phyloP scores from a whole-genome alignment of 1,284 basidiomycete species.

The Leccinum subrobustum region DNA sequence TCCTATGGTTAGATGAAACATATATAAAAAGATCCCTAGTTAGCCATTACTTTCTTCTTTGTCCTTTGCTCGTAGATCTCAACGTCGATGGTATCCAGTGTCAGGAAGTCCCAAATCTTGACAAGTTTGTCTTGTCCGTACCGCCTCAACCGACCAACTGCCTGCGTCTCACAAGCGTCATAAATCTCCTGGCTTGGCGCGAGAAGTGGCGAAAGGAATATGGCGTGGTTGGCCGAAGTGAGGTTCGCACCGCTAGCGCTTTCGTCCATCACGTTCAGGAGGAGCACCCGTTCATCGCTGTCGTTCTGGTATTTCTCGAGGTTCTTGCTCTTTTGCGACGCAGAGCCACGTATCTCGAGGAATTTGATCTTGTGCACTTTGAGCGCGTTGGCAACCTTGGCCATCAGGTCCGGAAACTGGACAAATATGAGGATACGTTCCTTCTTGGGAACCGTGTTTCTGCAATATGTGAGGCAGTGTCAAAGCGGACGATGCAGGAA shows the following conservation, averaged over 20 bases:
- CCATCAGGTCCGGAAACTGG: constrained; percentile 90
- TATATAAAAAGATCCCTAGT: constrained; percentile 14
- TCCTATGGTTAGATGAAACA: constrained; percentile 9
- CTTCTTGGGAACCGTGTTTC: constrained; percentile 64
- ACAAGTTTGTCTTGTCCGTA: constrained; percentile 85
- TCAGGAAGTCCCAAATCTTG: constrained; percentile 79
- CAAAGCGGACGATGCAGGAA: not conserved
- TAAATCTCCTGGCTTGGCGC: constrained; percentile 79
- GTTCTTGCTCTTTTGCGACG: constrained; percentile 74
- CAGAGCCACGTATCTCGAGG: constrained; percentile 81
- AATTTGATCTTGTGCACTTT: constrained; percentile 69
- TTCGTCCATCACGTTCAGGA: constrained; percentile 92
- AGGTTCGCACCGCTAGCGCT: constrained; percentile 92
- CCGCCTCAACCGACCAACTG: constrained; percentile 83
- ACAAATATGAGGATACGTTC: constrained; percentile 91
- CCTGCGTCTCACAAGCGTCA: constrained; percentile 85
- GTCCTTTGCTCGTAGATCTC: constrained; percentile 66
- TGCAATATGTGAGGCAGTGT: constrained; percentile 32
- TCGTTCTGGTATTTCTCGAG: constrained; percentile 83
- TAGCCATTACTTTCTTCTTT: constrained; percentile 29
- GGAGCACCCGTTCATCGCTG: constrained; percentile 73
- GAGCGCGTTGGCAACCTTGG: constrained; percentile 86
- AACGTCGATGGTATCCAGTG: constrained; percentile 82
- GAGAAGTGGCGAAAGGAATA: constrained; percentile 90
- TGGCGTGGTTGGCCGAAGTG: constrained; percentile 91